Evolutionary conservation across 129 eudicot species (phyloP), one percentile per base, ranked within the genome.

Genomic region (Erigeron canadensis): DNA sequence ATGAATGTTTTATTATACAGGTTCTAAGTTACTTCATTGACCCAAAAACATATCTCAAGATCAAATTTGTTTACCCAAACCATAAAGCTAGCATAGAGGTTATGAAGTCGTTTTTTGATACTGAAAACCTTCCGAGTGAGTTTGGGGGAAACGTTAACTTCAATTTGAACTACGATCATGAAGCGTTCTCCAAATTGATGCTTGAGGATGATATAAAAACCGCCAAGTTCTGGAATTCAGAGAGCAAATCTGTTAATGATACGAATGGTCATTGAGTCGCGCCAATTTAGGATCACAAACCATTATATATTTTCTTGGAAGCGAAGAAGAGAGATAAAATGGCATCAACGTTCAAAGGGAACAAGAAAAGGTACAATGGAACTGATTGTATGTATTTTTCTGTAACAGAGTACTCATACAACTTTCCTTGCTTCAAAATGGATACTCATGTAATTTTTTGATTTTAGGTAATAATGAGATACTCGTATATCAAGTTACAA

Each of bases 111-210:
- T 83, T 62, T 45, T 92, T 92, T 69, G 95, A 92, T 75, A 75
- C 81, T 0, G 96, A 89, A 66, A 93, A 93, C 74, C 96, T 93
- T 57, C 95, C 96, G 8, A 80, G 65, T 56, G 98, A 89, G 83
- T 92, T 92, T 74, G 96, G 98, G 9, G 98, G 96, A n/a, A 80
- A 85, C 3, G 65, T 85, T 0, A 84, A 47, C 42, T 80, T 89
- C 11, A 77, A 43, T 63, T 67, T 92, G 81, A 70, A 85, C 58
- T 93, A 93, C 47, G 90, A 89, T 60, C 96, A 89, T 70, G 84
- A 87, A 71, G 95, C 89, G 61, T 93, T 93, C 65, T 93, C 98
- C 17, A 87, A 79, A 55, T 17, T 89, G 76, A 93, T 93, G 96
- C 82, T 70, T 13, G 79, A 82, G 43, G 96, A 93, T 22, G 96